A percentile compares a stretch with the other conserved stretches of the same genome.
phyloP scores from a whole-genome alignment of 1,139 yeast genomes.

The Sugiyamaella sp. region DNA sequence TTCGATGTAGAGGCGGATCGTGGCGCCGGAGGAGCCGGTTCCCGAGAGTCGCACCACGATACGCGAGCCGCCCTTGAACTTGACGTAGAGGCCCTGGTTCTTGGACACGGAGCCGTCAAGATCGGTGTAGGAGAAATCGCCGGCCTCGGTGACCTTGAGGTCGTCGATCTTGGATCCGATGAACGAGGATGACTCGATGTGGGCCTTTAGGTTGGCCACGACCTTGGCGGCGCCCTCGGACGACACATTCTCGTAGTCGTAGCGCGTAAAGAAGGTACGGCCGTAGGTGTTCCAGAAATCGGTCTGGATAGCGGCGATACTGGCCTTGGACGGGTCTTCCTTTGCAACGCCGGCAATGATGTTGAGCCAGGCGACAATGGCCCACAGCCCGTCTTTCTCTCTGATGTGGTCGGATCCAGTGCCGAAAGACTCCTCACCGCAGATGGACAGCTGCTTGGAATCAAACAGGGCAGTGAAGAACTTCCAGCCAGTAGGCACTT shows the following conservation, averaged over 20 bases:
- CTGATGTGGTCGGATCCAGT: constrained; percentile 97
- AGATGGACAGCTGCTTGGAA: constrained; percentile 87
- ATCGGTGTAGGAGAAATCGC: constrained; percentile 90
- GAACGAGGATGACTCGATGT: constrained; percentile 48
- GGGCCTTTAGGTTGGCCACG: constrained; percentile 57
- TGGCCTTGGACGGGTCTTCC: constrained; percentile 54
- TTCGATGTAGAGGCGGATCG: constrained; percentile 91
- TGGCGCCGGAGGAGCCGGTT: constrained; percentile 98
- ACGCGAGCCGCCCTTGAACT: constrained; percentile 79
- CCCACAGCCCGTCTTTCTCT: constrained; percentile 98
- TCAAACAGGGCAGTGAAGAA: constrained; percentile 95
- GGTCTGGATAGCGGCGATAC: constrained; percentile 78
- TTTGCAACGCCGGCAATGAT: constrained; percentile 77
- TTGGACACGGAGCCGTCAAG: constrained; percentile 87
- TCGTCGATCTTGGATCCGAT: constrained; percentile 52
- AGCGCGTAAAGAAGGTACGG: constrained; percentile 96
- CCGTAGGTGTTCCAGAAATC: constrained; percentile 94
- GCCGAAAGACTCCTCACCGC: constrained; percentile 98
- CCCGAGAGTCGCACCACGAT: constrained; percentile 93
- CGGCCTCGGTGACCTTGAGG: constrained; percentile 69
- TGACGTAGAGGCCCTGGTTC: constrained; percentile 91
- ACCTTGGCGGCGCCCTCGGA: constrained; percentile 75
- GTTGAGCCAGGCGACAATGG: constrained; percentile 95
- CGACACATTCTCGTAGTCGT: constrained; percentile 85
- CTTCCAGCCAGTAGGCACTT: constrained; percentile 99